Evolutionary conservation across 441 rosid species (phyloP), one percentile per base, ranked within the genome.

Genomic region (Biscutella auriculata): DNA sequence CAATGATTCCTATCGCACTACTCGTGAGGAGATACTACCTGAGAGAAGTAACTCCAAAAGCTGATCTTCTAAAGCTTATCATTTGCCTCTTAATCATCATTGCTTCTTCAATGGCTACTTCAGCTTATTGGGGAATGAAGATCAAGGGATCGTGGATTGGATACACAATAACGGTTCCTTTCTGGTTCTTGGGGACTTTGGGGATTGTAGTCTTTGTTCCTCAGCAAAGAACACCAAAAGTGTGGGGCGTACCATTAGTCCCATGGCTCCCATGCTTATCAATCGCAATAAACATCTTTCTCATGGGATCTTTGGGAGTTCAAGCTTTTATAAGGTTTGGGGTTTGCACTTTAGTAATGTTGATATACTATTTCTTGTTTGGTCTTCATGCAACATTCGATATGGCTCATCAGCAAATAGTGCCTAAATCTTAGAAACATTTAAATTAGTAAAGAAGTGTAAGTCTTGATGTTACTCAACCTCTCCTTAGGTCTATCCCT

Each of bases 261-360:
- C 92, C 92, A 0, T 85, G 92, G 92, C 4, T 85, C 40, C 95
- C 92, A 0, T 84, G 82, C 9, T 67, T 72, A 48, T 73, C 82
- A 1, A 73, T 86, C 12, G 82, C 77, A 9, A 69, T 72, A 21
- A 86, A 89, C 59, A 51, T 81, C 36, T 89, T 86, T 55, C 73
- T 86, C 17, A 74, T 88, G 78, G 86, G 87, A 1, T 88, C 95
- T 2, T 68, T 83, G 6, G 81, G 82, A 37, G 33, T 55, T 36
- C 66, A 63, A 5, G 84, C 93, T n/a, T 83, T 73, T 57, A 9
- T 63, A 4, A 79, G 96, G 66, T 85, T 88, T 33, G 65, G 66
- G 1, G 4, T 74, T 17, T 85, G 96, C 81, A 80, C 91, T 7
- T 52, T 27, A n/a, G 5, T 70, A 3, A 69, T 88, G 70, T 29